Conservation (phyloP, 169 alveolate species). For the Plasmodium berghei region DNA sequence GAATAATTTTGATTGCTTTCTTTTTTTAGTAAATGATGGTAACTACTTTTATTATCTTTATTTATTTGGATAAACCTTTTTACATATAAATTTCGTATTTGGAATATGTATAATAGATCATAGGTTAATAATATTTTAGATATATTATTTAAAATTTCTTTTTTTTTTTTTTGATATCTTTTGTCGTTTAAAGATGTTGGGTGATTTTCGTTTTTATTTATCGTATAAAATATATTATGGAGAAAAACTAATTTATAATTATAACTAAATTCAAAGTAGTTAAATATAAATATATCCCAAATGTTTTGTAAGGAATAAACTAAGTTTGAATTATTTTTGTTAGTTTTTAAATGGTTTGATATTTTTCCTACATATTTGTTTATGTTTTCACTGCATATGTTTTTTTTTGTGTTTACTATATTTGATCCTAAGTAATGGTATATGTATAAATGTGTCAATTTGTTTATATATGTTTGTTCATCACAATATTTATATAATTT, state of each 20-base stretch:
- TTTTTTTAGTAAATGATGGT: neutral
- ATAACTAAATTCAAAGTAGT: conserved; percentile 53
- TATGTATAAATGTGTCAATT: conserved; percentile 36
- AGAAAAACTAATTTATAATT: conserved; percentile 53
- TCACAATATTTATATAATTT: conserved; percentile 50
- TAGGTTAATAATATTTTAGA: conserved; percentile 33
- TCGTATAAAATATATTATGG: conserved; percentile 27
- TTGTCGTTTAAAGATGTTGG: neutral
- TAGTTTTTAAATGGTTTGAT: conserved; percentile 45
- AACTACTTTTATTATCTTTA: neutral
- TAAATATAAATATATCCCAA: conserved; percentile 68
- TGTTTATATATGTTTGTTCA: conserved; percentile 40
- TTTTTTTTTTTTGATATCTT: conserved; percentile 39
- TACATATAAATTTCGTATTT: conserved; percentile 26
- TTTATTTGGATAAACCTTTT: conserved; percentile 3
- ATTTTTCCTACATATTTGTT: conserved; percentile 73
- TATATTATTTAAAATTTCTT: conserved; percentile 35
- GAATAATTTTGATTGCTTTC: neutral
- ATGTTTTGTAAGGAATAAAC: conserved; percentile 41
- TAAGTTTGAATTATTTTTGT: conserved; percentile 42
- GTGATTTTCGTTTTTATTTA: conserved; percentile 1
- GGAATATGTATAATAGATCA: conserved; percentile 40
- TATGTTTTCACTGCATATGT: conserved; percentile 26
- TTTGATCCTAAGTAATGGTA: conserved; percentile 41
- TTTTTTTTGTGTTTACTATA: conserved; percentile 2